Base-by-base conservation (phyloP, 345 rosid species). In the Aethionema arabicum region DNA sequence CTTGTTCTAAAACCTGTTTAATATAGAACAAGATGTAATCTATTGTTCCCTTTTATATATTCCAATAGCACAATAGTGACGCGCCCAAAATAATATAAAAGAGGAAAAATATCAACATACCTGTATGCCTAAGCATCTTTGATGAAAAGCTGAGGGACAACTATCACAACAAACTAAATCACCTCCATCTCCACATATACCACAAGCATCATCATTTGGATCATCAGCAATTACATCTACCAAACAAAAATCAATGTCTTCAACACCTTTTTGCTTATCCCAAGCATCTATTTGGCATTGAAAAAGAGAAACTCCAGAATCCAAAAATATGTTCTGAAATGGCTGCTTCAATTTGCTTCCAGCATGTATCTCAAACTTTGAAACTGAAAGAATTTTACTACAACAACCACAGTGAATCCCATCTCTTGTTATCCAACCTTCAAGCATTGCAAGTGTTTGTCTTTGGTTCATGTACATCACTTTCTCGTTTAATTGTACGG, bases 351-450 rank as follows among this genome's bases (percentile, higher is more conserved):
- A 72, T 64, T 85, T 83, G 76, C 90, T 85, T 51, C 96, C 91
- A 13, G 95, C 98, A 71, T 91, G 98, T 60, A 80, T 73, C 88
- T 84, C 91, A 74, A 88, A 84, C 72, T 80, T 85, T 3, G 79
- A 74, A 74, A 84, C 80, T 6, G 83, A 67, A 56, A 86, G 81
- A 48, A 83, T 82, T 78, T 84, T 78, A 65, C 79, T 74, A 66
- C 98, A 91, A 65, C 98, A 91, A 59, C 90, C 96, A 77, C 98
- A 91, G 50, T 76, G 95, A 72, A 88, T 78, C 39, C 98, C 98
- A 48, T 84, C 88, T 57, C 78, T 70, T 7, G 84, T 84, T 56
- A 91, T 73, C 82, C 91, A 86, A 58, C 95, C 98, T 77, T 77
- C 80, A 43, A 80, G 74, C 73, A 80, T 72, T 41, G 68, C 70